phyloP scores from a whole-genome alignment of 2,329 filamentous ascomycete species.

The Penicillium carneum region DNA sequence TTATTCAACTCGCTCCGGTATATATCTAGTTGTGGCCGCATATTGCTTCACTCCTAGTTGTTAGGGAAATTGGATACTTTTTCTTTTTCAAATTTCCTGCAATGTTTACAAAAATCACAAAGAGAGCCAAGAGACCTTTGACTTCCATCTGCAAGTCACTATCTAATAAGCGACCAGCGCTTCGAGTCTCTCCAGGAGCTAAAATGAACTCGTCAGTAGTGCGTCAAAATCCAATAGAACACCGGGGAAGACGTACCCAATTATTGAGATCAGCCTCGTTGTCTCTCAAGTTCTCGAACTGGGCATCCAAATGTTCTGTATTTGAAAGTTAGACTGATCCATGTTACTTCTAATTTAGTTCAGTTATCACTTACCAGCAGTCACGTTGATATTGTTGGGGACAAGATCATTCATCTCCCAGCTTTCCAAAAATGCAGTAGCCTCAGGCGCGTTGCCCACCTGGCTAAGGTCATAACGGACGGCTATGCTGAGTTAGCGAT shows the following conservation, averaged over 20 bases:
- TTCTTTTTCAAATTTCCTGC: no score
- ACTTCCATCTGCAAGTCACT: no score
- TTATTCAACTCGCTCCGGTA: no score
- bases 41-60: no score
- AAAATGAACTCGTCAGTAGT: no score
- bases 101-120: no score
- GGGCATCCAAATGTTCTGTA: not conserved
- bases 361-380: conserved; percentile 3
- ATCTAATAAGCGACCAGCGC: no score
- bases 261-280: not conserved
- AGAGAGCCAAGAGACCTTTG: no score
- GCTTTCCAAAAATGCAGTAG: not conserved
- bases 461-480: conserved; percentile 7
- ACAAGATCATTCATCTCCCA: not conserved
- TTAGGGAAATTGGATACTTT: no score
- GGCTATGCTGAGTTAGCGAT: not conserved
- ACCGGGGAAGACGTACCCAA: not conserved
- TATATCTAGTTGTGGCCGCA: no score
- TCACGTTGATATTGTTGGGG: not conserved
- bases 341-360: not conserved
- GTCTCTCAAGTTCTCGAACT: conserved; percentile 1
- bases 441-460: not conserved
- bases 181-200: no score
- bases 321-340: not conserved
- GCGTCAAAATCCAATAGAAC: no score